Percentiles rank a stretch among this genome's conserved stretches.
These are phyloP conservation scores for Metschnikowia picachoensis DNA, from an alignment of 805 yeast genomes.

Conservation along the genomic window DNA sequence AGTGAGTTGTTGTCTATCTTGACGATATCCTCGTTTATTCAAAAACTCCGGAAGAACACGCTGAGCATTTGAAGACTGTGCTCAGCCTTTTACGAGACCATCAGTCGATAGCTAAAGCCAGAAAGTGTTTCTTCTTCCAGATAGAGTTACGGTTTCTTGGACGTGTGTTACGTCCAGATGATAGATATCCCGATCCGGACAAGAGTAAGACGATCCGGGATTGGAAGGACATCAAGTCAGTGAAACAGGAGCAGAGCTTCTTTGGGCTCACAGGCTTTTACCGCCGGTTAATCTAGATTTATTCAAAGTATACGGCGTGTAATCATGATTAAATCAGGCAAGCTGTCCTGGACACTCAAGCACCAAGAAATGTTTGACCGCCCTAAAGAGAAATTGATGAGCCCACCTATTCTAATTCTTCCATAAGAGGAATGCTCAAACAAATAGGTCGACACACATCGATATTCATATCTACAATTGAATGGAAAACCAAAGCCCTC, in stretches of 20 bases:
- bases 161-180: not conserved
- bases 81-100: not conserved
- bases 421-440: too few species aligned
- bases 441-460: too few species aligned
- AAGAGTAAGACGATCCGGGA: not conserved
- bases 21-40: conserved; percentile 8
- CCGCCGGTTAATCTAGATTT: not conserved
- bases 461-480: too few species aligned
- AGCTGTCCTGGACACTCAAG: not conserved
- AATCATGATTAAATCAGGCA: not conserved
- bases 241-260: not conserved
- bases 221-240: not conserved
- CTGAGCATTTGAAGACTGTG: not conserved
- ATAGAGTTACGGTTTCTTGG: not conserved
- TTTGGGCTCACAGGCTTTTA: not conserved
- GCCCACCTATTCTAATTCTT: not conserved
- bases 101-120: not conserved
- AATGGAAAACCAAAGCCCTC: too few species aligned
- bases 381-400: not conserved
- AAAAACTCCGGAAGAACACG: not conserved
- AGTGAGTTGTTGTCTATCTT: conserved; percentile 3
- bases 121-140: not conserved
- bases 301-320: not conserved
- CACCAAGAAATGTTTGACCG: not conserved
- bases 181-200: not conserved